Evolutionary conservation across 192 early-diverging fungal species (phyloP), one percentile per base, ranked within the genome.

Genomic region (Dispira simplex): DNA sequence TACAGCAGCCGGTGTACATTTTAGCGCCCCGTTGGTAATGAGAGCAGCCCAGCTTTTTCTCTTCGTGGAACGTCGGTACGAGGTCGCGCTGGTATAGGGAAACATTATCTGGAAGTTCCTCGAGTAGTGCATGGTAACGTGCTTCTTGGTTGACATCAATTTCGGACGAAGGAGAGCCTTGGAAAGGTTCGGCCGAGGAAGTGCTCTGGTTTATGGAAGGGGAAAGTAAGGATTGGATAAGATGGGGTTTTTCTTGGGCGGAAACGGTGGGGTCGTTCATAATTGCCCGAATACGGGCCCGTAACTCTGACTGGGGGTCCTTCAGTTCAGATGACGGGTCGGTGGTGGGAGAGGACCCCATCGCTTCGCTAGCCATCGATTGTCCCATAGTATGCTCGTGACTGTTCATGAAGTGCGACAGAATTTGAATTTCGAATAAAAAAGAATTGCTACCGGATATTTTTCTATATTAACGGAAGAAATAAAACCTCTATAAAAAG

Each of bases 1-100:
- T 77, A 65, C 88, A 90, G 68, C 88, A 90, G 28, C 79, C 79
- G 11, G 85, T 85, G 58, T 83, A 79, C 26, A 84, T 68, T 55
- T 81, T 82, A 49, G 69, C 68, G 10, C 71, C 73, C n/a, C 83
- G 64, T 65, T 79, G 75, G 63, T 84, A 84, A 69, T 84, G 83
- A 64, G 77, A 76, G 71, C 83, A 84, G 39, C 83, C 83, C 18
- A 83, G 62, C 23, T 74, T 70, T 27, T 63, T 64, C n/a, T 44
- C 28, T 23, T 62, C 65, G 18, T 51, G 48, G 18, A 51, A 16
- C 48, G 21, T 51, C 48, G 21, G 21, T 51, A 20, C 48, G 48
- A 16, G 18, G 21, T 51, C 48, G 8, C 48, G 4, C 16, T 20
- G 18, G 3, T 23, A 8, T 3, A 51, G 21, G 21, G 21, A 51